Conservation (phyloP, 345 rosid genomes). For the Adansonia digitata region DNA sequence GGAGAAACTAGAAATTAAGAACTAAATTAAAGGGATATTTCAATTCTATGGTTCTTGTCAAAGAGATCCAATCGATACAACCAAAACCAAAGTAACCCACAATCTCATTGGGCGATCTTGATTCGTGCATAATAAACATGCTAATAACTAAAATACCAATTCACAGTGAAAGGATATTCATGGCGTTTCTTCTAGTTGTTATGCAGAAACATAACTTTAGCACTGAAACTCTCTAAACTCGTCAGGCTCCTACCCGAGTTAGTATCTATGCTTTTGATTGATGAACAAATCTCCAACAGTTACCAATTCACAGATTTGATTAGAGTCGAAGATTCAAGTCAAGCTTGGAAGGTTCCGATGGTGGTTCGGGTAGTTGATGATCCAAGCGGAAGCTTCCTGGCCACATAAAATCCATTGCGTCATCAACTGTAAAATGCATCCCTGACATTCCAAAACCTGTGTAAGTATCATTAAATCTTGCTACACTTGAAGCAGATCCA, state of each 20-base stretch:
- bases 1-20: background rate
- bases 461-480: constrained; percentile 38
- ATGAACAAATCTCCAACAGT: constrained; percentile 16
- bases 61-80: background rate
- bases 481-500: constrained; percentile 33
- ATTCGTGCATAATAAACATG: background rate
- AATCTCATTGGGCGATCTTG: background rate
- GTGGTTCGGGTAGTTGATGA: constrained; percentile 30
- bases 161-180: constrained; percentile 15
- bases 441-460: constrained; percentile 32
- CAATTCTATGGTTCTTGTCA: background rate
- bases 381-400: constrained; percentile 71
- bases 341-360: constrained; percentile 37
- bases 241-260: constrained; percentile 21
- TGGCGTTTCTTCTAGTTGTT: constrained; percentile 19
- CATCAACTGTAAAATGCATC: constrained; percentile 35
- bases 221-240: background rate
- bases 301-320: constrained; percentile 1
- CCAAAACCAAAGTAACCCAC: background rate
- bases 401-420: constrained; percentile 49
- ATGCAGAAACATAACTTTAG: constrained; percentile 11
- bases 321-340: constrained; percentile 64
- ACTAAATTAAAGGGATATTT: background rate
- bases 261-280: constrained; percentile 25
- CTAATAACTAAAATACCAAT: background rate